phyloP scores from a whole-genome alignment of 345 rosid species.

The Physaria fendleri region DNA sequence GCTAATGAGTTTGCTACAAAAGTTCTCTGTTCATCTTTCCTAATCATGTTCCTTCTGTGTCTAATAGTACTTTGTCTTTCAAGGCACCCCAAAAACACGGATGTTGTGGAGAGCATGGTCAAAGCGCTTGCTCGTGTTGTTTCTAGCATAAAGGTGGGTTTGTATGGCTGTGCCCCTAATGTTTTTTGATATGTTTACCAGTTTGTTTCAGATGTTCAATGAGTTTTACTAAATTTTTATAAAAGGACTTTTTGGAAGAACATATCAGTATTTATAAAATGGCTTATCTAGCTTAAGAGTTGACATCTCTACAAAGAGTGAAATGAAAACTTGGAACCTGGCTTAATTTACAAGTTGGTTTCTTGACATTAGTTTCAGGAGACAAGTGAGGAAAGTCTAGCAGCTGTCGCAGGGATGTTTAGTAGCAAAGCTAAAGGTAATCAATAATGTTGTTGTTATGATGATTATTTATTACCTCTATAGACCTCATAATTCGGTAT shows the following conservation, averaged over 20 bases:
- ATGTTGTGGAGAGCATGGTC: constrained; percentile 96
- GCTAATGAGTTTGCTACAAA: not conserved
- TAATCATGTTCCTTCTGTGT: constrained; percentile 2
- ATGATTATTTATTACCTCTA: not conserved
- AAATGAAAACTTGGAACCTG: constrained; percentile 7
- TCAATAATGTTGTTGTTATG: constrained; percentile 4
- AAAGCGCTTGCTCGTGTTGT: no score
- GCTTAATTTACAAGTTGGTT: constrained; percentile 20
- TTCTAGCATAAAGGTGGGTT: no score
- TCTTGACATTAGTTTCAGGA: constrained; percentile 61
- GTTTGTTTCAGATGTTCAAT: no score
- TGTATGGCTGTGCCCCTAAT: no score
- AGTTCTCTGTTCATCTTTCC: constrained; percentile 9
- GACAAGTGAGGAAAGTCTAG: constrained; percentile 89
- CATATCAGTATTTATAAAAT: no score
- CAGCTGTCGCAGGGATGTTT: constrained; percentile 99
- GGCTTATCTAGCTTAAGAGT: constrained; percentile 7
- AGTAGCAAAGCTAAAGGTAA: constrained; percentile 99
- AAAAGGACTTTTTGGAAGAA: no score
- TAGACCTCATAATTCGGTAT: not conserved
- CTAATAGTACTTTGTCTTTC: constrained; percentile 17
- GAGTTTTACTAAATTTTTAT: no score
- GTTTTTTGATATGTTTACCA: no score
- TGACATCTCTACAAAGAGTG: not conserved
- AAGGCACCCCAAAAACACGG: constrained; percentile 93